Evolutionary conservation across 768 basidiomycete genomes (phyloP), one percentile per base, ranked within the genome.

Genomic region (Russula dissimulans): DNA sequence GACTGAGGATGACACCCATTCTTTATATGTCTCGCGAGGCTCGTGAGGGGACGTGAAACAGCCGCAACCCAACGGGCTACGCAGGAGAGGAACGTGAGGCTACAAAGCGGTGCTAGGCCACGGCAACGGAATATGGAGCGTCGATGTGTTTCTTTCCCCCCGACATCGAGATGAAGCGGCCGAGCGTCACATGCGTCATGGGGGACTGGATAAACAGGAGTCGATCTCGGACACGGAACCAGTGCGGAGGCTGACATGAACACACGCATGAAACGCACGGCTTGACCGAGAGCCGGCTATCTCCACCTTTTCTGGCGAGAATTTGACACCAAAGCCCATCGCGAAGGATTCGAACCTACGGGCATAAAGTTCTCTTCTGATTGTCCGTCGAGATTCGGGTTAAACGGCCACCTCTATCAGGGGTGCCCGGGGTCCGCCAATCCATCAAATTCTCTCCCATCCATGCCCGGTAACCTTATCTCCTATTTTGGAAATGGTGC

Each of bases 21-120:
- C 54, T 63, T 26, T 63, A 63, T 63, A 63, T 63, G 56, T 50
- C 11, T 48, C 22, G n/a, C n/a, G 1, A 42, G 50, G 38, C 15
- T 39, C 9, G 44, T 8, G 38, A 54, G 42, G 15, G 45, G 14
- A n/a, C 32, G 29, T 43, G 38, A 51, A 60, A 54, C 48, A 49
- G 18, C 34, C 42, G 15, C 45, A 31, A 36, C 26, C 26, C 1
- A 41, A 36, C 18, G 22, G 36, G 49, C 36, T 26, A 26, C 22
- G 22, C 22, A 26, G 22, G 22, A 38, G 36, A 38, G 11, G 11
- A 12, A 14, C 39, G 12, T 41, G 39, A 41, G 39, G 39, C 36
- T 3, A n/a, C 17, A 5, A 50, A 54, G 34, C 15, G 4, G 17
- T 1, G 10, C n/a, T 31, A 51, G 11, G 49, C 56, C n/a, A 50